These are phyloP conservation scores for Vitis labrusca DNA, from an alignment of 164 flowering plant genomes.

Conservation along the genomic window DNA sequence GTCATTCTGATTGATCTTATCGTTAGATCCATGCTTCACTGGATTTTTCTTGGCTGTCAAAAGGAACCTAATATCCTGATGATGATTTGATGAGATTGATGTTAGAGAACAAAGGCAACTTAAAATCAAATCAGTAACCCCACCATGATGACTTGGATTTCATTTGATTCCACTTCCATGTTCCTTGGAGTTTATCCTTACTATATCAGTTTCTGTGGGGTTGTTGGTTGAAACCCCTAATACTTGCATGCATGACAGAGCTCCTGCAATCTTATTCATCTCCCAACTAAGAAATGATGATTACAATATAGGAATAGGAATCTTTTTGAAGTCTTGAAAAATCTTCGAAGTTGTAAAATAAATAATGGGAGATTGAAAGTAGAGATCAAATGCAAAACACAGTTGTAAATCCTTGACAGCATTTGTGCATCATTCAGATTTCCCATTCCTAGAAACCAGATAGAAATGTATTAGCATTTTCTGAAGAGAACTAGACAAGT, in stretches of 20 bases:
- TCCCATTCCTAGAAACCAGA: no score
- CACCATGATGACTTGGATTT: background rate
- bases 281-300: background rate
- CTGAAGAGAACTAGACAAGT: no score
- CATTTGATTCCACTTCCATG: background rate
- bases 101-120: background rate
- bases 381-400: no score
- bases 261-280: background rate
- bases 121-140: background rate
- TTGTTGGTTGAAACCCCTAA: no score
- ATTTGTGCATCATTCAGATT: no score
- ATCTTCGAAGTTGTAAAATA: background rate
- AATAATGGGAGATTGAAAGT: background rate
- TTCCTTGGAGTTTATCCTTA: background rate
- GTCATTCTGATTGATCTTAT: background rate
- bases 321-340: background rate
- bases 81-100: constrained; percentile 1
- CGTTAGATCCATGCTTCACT: background rate
- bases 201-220: background rate
- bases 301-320: background rate
- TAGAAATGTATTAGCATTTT: no score
- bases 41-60: background rate
- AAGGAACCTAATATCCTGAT: background rate
- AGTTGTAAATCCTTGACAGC: no score
- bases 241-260: background rate